Percentiles rank a stretch among this genome's conserved stretches.
These are phyloP conservation scores for Calonectria pseudoreteaudii DNA, from an alignment of 2,329 filamentous ascomycete species.

Conservation along the genomic window DNA sequence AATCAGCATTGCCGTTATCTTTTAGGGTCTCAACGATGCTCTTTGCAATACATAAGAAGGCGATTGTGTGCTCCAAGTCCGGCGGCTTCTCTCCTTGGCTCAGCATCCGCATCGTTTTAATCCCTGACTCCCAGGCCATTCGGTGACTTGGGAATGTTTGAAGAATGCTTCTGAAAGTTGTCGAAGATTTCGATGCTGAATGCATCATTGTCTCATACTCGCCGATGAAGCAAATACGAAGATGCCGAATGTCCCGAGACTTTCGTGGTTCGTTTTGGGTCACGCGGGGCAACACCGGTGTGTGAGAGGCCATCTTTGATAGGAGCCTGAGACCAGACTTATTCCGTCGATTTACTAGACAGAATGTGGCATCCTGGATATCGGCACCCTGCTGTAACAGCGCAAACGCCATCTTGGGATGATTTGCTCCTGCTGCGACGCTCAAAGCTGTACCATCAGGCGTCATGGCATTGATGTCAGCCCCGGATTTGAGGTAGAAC, in stretches of 20 bases:
- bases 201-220: not conserved
- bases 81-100: not conserved
- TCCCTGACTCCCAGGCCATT: not conserved
- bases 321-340: not conserved
- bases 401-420: not conserved
- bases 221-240: not conserved
- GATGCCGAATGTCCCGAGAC: not conserved
- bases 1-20: not conserved
- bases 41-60: not conserved
- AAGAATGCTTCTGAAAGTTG: not conserved
- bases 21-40: not conserved
- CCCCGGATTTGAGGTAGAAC: not conserved
- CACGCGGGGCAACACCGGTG: not conserved
- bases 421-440: not conserved
- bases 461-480: not conserved
- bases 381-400: not conserved
- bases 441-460: not conserved
- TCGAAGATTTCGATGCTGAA: not conserved
- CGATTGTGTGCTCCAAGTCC: not conserved
- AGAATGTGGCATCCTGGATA: not conserved
- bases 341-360: not conserved
- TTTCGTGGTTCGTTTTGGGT: not conserved
- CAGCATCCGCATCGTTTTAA: not conserved
- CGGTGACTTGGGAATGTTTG: not conserved
- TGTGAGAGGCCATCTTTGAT: not conserved